phyloP scores from a whole-genome alignment of 2,329 filamentous ascomycete genomes.

The Knoxdaviesia proteae region DNA sequence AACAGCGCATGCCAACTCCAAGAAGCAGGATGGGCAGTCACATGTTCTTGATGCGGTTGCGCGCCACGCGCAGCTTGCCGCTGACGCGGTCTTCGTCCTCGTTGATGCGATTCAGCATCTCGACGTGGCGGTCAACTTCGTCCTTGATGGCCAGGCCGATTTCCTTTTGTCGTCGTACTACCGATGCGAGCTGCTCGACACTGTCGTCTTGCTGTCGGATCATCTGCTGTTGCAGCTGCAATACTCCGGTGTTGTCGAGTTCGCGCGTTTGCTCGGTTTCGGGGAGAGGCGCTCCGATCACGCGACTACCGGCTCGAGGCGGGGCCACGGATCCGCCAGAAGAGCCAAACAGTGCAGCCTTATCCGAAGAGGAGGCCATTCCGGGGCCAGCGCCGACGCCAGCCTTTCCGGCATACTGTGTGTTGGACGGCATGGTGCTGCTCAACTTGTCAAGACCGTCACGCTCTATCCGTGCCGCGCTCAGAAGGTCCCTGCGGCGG shows the following conservation, averaged over 20 bases:
- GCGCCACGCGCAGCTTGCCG: slow-evolving; percentile 53
- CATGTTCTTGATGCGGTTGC: slow-evolving; percentile 49
- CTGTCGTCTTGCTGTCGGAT: slow-evolving; percentile 58
- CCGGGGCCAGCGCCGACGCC: slow-evolving; percentile 22
- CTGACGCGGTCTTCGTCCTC: slow-evolving; percentile 44
- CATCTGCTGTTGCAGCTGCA: slow-evolving; percentile 53
- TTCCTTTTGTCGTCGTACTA: slow-evolving; percentile 53
- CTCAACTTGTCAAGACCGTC: slow-evolving; percentile 57
- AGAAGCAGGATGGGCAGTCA: too few species aligned
- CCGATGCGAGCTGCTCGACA: slow-evolving; percentile 44
- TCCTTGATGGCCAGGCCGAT: slow-evolving; percentile 59
- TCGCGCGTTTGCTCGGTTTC: slow-evolving; percentile 63
- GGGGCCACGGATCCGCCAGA: slow-evolving; percentile 10
- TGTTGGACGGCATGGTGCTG: slow-evolving; percentile 22
- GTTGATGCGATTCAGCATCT: slow-evolving; percentile 46
- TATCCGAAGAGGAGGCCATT: slow-evolving; percentile 26
- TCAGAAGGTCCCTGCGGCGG: slow-evolving; percentile 48
- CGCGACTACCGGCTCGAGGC: slow-evolving; percentile 30
- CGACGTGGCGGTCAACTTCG: slow-evolving; percentile 51
- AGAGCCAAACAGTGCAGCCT: slow-evolving; percentile 25
- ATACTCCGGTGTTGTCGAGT: slow-evolving; percentile 52
- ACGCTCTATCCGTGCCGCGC: slow-evolving; percentile 48
- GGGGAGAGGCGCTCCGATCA: slow-evolving; percentile 49
- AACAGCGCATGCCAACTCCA: too few species aligned
- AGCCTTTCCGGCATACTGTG: slow-evolving; percentile 24